Percentiles rank a stretch among this genome's conserved stretches.
Conservation (phyloP, 1,139 yeast species). For the Suhomyces guaymorum region DNA sequence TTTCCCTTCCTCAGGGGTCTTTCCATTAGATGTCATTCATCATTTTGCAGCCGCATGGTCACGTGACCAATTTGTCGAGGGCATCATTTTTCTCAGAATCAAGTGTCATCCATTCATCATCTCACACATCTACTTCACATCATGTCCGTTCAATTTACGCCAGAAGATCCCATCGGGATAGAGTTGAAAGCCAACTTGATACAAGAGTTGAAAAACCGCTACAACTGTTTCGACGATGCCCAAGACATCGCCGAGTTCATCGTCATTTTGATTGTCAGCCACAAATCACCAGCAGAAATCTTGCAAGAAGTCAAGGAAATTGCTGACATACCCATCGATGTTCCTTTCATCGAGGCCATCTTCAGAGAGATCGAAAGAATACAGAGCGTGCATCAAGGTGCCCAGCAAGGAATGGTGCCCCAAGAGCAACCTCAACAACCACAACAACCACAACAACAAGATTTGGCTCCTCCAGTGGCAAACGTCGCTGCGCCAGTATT, state of each 20-base stretch:
- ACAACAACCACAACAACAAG: constrained; percentile 3
- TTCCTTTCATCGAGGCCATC: constrained; percentile 49
- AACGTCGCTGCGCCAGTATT: constrained; percentile 5
- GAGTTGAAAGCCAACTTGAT: constrained; percentile 38
- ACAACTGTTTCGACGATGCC: constrained; percentile 58
- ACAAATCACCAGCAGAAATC: constrained; percentile 65
- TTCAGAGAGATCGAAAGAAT: constrained; percentile 56
- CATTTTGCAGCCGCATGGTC: not conserved
- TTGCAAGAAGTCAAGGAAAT: constrained; percentile 63
- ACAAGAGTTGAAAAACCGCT: constrained; percentile 40
- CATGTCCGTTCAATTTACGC: constrained; percentile 33
- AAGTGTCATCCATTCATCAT: not conserved
- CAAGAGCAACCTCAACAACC: constrained; percentile 12
- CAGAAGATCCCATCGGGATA: constrained; percentile 45
- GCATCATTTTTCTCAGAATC: not conserved
- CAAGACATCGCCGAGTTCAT: constrained; percentile 81
- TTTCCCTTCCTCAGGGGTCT: too few species aligned
- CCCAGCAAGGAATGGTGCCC: constrained; percentile 7
- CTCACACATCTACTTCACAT: constrained; percentile 1
- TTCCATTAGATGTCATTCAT: too few species aligned
- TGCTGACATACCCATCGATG: constrained; percentile 64
- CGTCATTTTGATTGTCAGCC: constrained; percentile 69
- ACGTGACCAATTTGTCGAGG: constrained; percentile 1
- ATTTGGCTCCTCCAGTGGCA: constrained; percentile 4
- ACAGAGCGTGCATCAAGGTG: constrained; percentile 14